Conservation (phyloP, 495 filamentous ascomycete genomes). For the Penicillium paradoxum region DNA sequence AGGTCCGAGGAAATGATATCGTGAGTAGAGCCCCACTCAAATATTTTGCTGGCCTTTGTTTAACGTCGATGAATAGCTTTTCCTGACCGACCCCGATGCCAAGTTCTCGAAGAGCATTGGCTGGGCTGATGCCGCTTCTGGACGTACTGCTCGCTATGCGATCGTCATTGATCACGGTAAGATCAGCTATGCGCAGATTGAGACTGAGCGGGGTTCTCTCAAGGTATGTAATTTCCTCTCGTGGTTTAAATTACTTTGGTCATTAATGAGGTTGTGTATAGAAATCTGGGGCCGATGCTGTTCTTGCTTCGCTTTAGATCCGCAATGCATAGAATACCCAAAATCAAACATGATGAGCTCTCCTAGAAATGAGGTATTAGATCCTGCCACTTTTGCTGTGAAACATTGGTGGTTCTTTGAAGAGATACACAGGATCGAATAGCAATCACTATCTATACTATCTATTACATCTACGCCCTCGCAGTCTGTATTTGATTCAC, state of each 20-base stretch:
- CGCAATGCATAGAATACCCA: not conserved
- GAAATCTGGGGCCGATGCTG: slow-evolving; percentile 70
- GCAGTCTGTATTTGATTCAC: too few relatives aligned
- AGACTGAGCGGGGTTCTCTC: slow-evolving; percentile 58
- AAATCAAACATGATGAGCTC: not conserved
- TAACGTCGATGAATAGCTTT: slow-evolving; percentile 46
- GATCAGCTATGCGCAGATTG: slow-evolving; percentile 77
- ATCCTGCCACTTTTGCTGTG: not conserved
- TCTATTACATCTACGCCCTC: too few relatives aligned
- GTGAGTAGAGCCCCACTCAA: slow-evolving; percentile 42
- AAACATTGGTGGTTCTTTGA: not conserved
- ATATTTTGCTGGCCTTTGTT: slow-evolving; percentile 17
- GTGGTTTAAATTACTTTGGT: not conserved
- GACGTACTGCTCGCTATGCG: slow-evolving; percentile 75
- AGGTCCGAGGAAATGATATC: slow-evolving; percentile 67
- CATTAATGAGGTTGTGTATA: slow-evolving; percentile 16
- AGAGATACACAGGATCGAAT: too few relatives aligned
- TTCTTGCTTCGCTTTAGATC: slow-evolving; percentile 43
- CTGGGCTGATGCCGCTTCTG: slow-evolving; percentile 62
- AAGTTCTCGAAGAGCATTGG: slow-evolving; percentile 73
- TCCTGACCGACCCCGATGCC: slow-evolving; percentile 72
- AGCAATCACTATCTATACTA: too few relatives aligned
- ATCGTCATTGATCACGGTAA: slow-evolving; percentile 85
- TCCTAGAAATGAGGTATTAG: not conserved
- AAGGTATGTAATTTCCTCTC: slow-evolving; percentile 18